Percentiles rank a stretch among this genome's conserved stretches.
These are phyloP conservation scores for Rhizopogon sp. DNA, from an alignment of 768 basidiomycete genomes.

Conservation along the genomic window DNA sequence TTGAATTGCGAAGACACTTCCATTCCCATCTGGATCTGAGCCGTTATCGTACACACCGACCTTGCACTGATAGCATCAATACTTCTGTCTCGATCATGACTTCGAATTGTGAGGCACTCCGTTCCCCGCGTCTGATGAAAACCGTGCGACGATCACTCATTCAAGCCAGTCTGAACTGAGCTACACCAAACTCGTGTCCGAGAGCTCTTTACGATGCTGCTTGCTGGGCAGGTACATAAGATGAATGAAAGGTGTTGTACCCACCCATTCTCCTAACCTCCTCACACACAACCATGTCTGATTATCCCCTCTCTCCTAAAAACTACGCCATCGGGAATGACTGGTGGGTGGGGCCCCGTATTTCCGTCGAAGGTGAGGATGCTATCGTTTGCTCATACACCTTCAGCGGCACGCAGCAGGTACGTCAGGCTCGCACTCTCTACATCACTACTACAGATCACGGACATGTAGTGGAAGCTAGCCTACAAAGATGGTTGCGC, in stretches of 20 bases:
- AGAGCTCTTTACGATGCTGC: no score
- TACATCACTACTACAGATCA: background rate
- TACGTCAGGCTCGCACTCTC: background rate
- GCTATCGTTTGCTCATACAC: no score
- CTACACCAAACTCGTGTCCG: no score
- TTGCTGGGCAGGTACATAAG: background rate
- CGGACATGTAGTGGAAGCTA: background rate
- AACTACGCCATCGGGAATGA: background rate
- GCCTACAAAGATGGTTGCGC: background rate
- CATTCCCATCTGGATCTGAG: no score
- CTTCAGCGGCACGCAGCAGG: background rate
- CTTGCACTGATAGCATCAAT: no score
- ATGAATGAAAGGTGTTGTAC: background rate
- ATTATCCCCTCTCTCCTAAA: background rate
- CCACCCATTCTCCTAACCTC: background rate
- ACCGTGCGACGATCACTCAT: no score
- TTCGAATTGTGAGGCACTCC: no score
- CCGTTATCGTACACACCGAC: no score
- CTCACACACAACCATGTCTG: background rate
- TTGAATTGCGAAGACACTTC: no score
- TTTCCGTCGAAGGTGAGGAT: background rate
- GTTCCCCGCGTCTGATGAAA: no score
- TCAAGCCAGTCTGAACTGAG: no score
- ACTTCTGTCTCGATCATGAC: no score
- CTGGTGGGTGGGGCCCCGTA: background rate